phyloP scores from a whole-genome alignment of 139 green algal genomes.

The Micractinium sp. region DNA sequence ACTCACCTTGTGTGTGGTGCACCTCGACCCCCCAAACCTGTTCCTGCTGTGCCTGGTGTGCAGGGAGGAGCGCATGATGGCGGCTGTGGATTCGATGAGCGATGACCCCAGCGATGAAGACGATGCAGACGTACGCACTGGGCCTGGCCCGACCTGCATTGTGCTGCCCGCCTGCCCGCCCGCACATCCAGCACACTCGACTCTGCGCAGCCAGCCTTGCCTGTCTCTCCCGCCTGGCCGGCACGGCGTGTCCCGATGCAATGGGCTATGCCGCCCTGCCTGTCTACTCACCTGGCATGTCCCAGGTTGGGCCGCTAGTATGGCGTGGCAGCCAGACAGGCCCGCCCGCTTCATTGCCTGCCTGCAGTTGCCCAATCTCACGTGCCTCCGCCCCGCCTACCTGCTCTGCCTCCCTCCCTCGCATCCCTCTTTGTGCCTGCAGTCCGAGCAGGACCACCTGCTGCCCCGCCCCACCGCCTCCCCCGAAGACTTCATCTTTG shows the following conservation, averaged over 20 bases:
- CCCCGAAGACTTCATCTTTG: slow-evolving; percentile 21
- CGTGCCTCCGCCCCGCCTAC: neutral
- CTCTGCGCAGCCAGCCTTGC: too few species aligned
- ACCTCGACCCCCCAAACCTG: too few species aligned
- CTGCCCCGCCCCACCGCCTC: neutral
- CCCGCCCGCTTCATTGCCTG: too few species aligned
- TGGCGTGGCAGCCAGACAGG: too few species aligned
- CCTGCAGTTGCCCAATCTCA: neutral
- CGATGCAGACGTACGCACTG: too few species aligned
- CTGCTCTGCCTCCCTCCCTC: neutral
- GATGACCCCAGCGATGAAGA: slow-evolving; percentile 7
- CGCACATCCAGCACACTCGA: too few species aligned
- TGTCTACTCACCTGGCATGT: too few species aligned
- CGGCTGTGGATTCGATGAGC: slow-evolving; percentile 8
- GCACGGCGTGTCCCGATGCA: too few species aligned
- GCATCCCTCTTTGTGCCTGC: neutral
- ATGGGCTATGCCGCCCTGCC: neutral
- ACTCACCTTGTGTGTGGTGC: too few species aligned
- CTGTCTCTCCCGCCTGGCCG: too few species aligned
- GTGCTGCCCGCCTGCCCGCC: neutral
- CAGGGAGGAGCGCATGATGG: slow-evolving; percentile 18
- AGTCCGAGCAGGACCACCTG: neutral
- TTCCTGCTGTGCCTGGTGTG: neutral
- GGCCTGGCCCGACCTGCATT: neutral
- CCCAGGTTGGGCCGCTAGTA: too few species aligned